Evolutionary conservation across 306 rosid genomes (phyloP), one percentile per base, ranked within the genome.

Genomic region (Gleditsia sinensis): DNA sequence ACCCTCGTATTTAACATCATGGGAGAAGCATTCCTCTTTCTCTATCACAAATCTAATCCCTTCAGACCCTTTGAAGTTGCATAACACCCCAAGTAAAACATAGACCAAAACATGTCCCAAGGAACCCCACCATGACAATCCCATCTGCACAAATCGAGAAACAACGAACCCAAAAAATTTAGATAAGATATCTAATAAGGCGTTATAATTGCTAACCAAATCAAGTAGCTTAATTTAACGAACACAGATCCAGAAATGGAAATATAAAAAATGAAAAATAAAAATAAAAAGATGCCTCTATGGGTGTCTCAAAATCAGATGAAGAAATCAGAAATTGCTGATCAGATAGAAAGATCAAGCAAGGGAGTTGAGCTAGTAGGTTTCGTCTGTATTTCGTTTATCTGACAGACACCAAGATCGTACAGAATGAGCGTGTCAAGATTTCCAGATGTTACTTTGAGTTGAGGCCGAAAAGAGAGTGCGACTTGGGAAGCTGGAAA

Each of bases 11-110:
- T 86, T 74, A 0, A 87, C 95, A 25, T 87, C 85, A 21, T 92
- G 97, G 53, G 97, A 92, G 84, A 90, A 84, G 50, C 99, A 90
- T 43, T 94, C 99, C 32, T 90, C 97, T 45, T 80, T 86, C 75
- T 90, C 99, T 4, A 94, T 88, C 66, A 87, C 93, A 72, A 94
- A 90, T 78, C 96, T 83, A 36, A 94, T 84, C 24, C 91, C 96
- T 54, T 83, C 86, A 0, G 93, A 82, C 24, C 71, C 71, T 74
- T 69, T 60, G 65, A 87, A 54, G 59, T 54, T 79, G 81, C 50
- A 77, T 7, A 85, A 75, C 0, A 48, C 67, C 67, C 83, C 79
- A 60, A 78, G 28, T 11, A 89, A 16, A 65, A 67, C 79, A 51
- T 73, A 27, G 74, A 83, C 42, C 71, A 78, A 75, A 61, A 82